Evolutionary conservation across 2,329 filamentous ascomycete genomes (phyloP), one percentile per base, ranked within the genome.

Genomic region (Meredithiella fracta): DNA sequence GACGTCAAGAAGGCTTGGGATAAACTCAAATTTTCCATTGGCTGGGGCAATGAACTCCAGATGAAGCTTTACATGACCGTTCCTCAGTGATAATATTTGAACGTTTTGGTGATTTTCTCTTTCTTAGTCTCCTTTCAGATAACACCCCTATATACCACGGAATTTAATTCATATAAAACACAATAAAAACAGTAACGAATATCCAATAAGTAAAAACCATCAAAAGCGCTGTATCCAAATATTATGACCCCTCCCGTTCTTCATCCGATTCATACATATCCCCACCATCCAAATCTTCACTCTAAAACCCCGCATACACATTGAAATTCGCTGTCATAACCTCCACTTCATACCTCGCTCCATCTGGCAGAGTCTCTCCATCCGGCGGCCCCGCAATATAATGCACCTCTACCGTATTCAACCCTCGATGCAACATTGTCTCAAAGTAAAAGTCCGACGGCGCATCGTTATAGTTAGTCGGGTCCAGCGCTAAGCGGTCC

Each of bases 31-130:
- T 72, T 92, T 56, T 70, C 80, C 58, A 75, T 78, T 38, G 80
- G 83, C 6, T 94, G 86, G 83, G 83, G 80, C 61, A 94, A 95
- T 65, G 86, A 94, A 66, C 76, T 89, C 38, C 73, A 78, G 59
- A 70, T 94, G 44, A 82, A 82, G 65, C 67, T 88, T 3, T 82
- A 72, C 56, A 73, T 78, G 51, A 66, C 67, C 23, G 63, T 71
- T 49, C 72, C 50, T 14, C 55, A 51, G n/a, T 34, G 29, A 34
- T 34, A 5, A 11, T 5, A 34, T 34, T 34, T 34, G n/a, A n/a
- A n/a, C n/a, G n/a, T n/a, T n/a, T n/a, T n/a, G n/a, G n/a, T n/a
- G n/a, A n/a, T n/a, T n/a, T n/a, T n/a, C n/a, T n/a, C n/a, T n/a
- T n/a, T n/a, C n/a, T n/a, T n/a, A n/a, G n/a, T 34, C 29, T 34